These are phyloP conservation scores for Echinochloa phyllopogon DNA, from an alignment of 176 grass and related monocot genomes.

Conservation along the genomic window DNA sequence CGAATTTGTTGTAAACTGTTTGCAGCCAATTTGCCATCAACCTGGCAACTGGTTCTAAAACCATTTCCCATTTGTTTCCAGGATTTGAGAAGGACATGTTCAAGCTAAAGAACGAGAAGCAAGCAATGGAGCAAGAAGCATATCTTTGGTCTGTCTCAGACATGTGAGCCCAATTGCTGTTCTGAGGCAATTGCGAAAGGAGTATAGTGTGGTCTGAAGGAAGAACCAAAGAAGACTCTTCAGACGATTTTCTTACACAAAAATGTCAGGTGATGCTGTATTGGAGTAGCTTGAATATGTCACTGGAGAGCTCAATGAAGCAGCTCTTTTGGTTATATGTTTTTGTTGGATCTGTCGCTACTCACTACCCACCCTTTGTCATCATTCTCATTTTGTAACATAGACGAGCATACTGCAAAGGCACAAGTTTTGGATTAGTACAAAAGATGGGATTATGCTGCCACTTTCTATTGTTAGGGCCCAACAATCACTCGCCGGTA, in stretches of 20 bases:
- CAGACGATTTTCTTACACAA: not conserved
- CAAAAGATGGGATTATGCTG: not conserved
- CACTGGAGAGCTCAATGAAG: not conserved
- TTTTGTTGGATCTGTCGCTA: not conserved
- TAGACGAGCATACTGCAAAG: not conserved
- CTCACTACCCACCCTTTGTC: not conserved
- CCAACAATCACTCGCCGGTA: too few relatives aligned
- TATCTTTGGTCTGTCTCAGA: conserved; percentile 95
- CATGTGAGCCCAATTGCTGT: conserved; percentile 59
- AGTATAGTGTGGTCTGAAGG: too few relatives aligned
- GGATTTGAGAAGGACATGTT: conserved; percentile 88
- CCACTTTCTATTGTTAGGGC: too few relatives aligned
- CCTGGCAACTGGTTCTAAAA: not conserved
- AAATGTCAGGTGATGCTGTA: not conserved
- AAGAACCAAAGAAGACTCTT: not conserved
- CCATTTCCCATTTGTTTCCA: conserved; percentile 33
- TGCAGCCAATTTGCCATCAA: not conserved
- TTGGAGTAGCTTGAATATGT: not conserved
- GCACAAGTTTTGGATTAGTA: not conserved
- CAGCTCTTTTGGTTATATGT: not conserved
- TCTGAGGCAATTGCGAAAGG: not conserved
- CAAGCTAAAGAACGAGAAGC: conserved; percentile 89
- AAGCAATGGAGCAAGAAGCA: conserved; percentile 74
- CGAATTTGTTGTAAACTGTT: not conserved
- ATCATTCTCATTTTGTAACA: not conserved